These are phyloP conservation scores for Irpex lacteus DNA, from an alignment of 1,284 basidiomycete species.

Conservation along the genomic window DNA sequence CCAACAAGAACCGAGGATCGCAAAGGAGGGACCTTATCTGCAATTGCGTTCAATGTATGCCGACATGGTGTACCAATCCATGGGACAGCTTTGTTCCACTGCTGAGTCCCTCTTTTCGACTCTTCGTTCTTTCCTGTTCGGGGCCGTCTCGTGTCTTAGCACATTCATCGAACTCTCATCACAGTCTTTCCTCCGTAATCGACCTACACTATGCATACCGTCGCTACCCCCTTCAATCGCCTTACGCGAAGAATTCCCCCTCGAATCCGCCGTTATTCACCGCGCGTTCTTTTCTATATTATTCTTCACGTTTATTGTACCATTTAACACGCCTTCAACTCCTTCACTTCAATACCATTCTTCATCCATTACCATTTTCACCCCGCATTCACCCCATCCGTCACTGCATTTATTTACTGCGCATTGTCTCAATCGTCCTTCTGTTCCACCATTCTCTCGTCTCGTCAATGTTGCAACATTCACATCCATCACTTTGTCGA, in stretches of 20 bases:
- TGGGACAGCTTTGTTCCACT: conserved; percentile 38
- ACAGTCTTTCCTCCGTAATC: conserved; percentile 43
- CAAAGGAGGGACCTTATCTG: background rate
- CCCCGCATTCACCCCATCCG: conserved; percentile 29
- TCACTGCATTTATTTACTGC: conserved; percentile 31
- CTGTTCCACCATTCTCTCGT: conserved; percentile 20
- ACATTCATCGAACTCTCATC: conserved; percentile 36
- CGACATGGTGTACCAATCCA: conserved; percentile 34
- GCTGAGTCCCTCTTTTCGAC: conserved; percentile 28
- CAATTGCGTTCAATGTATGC: conserved; percentile 10
- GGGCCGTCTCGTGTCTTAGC: conserved; percentile 26
- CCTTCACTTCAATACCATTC: conserved; percentile 15
- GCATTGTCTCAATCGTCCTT: conserved; percentile 17
- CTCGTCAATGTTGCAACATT: conserved; percentile 50
- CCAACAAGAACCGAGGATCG: background rate
- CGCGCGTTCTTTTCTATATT: conserved; percentile 53
- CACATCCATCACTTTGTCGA: conserved; percentile 6
- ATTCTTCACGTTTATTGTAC: conserved; percentile 73
- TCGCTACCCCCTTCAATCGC: conserved; percentile 37
- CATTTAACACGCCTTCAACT: conserved; percentile 23
- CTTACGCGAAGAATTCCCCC: conserved; percentile 43
- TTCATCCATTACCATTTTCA: conserved; percentile 25
- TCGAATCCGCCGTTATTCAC: conserved; percentile 22
- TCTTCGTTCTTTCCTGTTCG: conserved; percentile 28
- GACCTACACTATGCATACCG: conserved; percentile 48